These are phyloP conservation scores for Aaosphaeria arxii DNA, from an alignment of 2,329 filamentous ascomycete species.

Conservation along the genomic window DNA sequence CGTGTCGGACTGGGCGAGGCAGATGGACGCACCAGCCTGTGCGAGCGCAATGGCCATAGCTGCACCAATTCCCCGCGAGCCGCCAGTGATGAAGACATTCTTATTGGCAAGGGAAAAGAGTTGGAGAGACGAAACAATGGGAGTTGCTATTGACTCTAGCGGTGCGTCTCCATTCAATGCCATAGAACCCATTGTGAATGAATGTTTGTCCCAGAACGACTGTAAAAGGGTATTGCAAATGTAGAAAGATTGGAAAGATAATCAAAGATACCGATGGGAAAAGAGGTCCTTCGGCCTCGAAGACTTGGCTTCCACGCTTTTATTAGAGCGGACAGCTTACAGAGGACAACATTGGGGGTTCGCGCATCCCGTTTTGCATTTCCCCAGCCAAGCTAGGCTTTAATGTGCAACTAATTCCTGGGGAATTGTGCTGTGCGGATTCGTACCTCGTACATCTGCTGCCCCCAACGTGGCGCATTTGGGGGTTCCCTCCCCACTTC, in stretches of 20 bases:
- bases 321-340: too few species aligned
- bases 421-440: too few species aligned
- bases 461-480: neutral
- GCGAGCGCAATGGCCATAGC: neutral
- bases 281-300: too few species aligned
- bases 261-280: too few species aligned
- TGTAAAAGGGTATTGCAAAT: too few species aligned
- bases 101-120: neutral
- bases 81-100: neutral
- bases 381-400: too few species aligned
- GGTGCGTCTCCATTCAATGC: neutral
- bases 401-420: too few species aligned
- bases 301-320: too few species aligned
- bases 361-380: too few species aligned
- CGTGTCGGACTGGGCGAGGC: neutral
- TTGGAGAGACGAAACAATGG: neutral
- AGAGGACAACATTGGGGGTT: too few species aligned
- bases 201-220: neutral
- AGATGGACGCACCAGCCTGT: neutral
- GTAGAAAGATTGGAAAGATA: too few species aligned
- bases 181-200: neutral
- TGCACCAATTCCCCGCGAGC: neutral
- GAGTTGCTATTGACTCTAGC: neutral
- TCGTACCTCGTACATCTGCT: neutral
- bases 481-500: neutral